Percentiles rank a stretch among this genome's conserved stretches.
Conservation (phyloP, 2,329 filamentous ascomycete species). For the Pseudocercospora eumusae region DNA sequence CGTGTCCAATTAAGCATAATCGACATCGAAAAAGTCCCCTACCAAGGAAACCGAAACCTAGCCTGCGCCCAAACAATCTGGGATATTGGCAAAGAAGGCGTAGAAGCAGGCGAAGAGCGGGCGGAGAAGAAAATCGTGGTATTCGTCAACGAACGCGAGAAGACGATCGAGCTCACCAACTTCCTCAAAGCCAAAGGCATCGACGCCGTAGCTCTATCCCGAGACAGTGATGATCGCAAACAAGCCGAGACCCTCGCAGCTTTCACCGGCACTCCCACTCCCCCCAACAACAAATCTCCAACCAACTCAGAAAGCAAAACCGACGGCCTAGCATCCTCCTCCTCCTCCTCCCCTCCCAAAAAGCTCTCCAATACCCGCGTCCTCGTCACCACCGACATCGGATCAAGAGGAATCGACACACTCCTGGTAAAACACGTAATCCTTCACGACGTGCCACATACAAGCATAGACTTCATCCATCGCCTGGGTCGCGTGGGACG, state of each 20-base stretch:
- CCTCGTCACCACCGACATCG: constrained; percentile 89
- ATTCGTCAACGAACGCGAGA: constrained; percentile 95
- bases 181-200: constrained; percentile 85
- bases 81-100: constrained; percentile 79
- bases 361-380: constrained; percentile 78
- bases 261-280: constrained; percentile 61
- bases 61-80: constrained; percentile 95
- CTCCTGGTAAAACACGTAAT: constrained; percentile 88
- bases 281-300: constrained; percentile 11
- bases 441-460: constrained; percentile 95
- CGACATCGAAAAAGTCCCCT: constrained; percentile 88
- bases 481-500: constrained; percentile 86
- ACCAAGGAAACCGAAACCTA: constrained; percentile 86
- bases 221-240: constrained; percentile 77
- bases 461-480: constrained; percentile 97
- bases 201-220: constrained; percentile 78
- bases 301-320: neutral
- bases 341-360: constrained; percentile 38
- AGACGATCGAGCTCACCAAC: constrained; percentile 74
- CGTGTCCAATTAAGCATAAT: constrained; percentile 92
- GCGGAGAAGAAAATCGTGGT: constrained; percentile 80
- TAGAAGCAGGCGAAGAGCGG: constrained; percentile 59
- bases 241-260: constrained; percentile 73
- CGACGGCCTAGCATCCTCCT: neutral
- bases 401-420: constrained; percentile 91